A percentile compares a stretch with the other conserved stretches of the same genome.
phyloP scores from a whole-genome alignment of 495 filamentous ascomycete genomes.

The Aspergillus sparsus region DNA sequence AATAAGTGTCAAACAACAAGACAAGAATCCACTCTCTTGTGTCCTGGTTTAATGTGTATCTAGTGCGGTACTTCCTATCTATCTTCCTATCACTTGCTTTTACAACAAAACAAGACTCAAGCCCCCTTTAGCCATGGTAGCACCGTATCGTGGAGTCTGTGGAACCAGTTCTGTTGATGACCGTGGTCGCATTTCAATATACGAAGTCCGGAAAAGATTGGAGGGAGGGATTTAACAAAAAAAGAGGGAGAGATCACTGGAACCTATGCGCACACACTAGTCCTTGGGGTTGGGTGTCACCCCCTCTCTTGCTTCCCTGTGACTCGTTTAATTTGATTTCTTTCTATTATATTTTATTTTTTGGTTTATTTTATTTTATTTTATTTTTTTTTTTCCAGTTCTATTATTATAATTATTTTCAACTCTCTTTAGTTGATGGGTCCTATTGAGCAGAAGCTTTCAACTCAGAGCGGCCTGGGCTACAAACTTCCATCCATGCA shows the following conservation, averaged over 20 bases:
- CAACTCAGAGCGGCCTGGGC: constrained; percentile 12
- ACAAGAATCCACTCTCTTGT: neutral
- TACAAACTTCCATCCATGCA: constrained; percentile 10
- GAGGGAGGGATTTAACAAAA: neutral
- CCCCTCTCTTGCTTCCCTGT: constrained; percentile 11
- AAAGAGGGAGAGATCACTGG: neutral
- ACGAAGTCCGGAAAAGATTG: constrained; percentile 10
- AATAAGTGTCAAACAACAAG: too few relatives aligned
- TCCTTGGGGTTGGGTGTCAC: constrained; percentile 24
- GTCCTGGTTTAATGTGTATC: neutral
- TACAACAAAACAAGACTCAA: constrained; percentile 13
- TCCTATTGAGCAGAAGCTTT: constrained; percentile 14
- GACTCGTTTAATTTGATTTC: neutral
- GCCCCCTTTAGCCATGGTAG: constrained; percentile 19
- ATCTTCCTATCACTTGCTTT: neutral
- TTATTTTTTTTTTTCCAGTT: constrained; percentile 9
- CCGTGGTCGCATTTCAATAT: constrained; percentile 23
- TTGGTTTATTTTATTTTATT: constrained; percentile 2
- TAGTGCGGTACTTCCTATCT: neutral
- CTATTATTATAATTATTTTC: neutral
- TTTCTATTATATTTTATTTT: constrained; percentile 3
- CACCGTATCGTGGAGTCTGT: constrained; percentile 27
- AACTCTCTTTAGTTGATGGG: neutral
- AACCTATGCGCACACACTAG: constrained; percentile 15
- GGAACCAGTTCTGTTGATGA: constrained; percentile 24